phyloP scores from a whole-genome alignment of 1,284 basidiomycete species.

The Ustilago tritici region DNA sequence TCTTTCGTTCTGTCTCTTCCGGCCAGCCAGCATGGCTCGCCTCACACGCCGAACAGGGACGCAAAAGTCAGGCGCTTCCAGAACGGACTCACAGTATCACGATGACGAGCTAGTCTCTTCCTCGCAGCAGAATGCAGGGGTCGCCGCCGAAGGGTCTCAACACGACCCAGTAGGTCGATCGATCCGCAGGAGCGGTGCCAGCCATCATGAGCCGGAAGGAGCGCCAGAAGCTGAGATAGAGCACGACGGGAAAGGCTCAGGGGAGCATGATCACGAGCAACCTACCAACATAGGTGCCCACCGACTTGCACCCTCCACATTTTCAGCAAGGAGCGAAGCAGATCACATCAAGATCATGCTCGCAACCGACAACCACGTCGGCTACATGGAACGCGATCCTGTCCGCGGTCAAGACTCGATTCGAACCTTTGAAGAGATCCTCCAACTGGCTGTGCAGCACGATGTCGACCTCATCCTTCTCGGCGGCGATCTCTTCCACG shows the following conservation, averaged over 20 bases:
- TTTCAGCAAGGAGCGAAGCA: conserved; percentile 30
- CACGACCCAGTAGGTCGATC: not conserved
- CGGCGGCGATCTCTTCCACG: conserved; percentile 96
- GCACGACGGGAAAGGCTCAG: conserved; percentile 3
- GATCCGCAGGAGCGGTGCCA: not conserved
- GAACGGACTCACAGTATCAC: conserved; percentile 16
- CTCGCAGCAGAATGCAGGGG: conserved; percentile 3
- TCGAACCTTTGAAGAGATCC: conserved; percentile 92
- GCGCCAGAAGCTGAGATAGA: conserved; percentile 6
- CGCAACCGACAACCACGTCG: conserved; percentile 75
- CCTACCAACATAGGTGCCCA: not conserved
- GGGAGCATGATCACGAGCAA: not conserved
- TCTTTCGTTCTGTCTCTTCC: not conserved
- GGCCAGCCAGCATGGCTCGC: conserved; percentile 19
- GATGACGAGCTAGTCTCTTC: conserved; percentile 9
- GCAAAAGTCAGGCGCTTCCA: conserved; percentile 12
- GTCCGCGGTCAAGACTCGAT: conserved; percentile 94
- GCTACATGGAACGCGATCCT: conserved; percentile 93
- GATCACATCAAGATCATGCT: conserved; percentile 63
- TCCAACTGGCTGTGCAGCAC: conserved; percentile 87
- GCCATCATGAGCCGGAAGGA: not conserved
- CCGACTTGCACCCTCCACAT: conserved; percentile 30
- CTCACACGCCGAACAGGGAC: conserved; percentile 38
- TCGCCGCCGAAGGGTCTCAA: not conserved
- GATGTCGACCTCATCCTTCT: conserved; percentile 76